A percentile compares a stretch with the other conserved stretches of the same genome.
These are phyloP conservation scores for Penicillium argentinense DNA, from an alignment of 495 filamentous ascomycete genomes.

Conservation along the genomic window DNA sequence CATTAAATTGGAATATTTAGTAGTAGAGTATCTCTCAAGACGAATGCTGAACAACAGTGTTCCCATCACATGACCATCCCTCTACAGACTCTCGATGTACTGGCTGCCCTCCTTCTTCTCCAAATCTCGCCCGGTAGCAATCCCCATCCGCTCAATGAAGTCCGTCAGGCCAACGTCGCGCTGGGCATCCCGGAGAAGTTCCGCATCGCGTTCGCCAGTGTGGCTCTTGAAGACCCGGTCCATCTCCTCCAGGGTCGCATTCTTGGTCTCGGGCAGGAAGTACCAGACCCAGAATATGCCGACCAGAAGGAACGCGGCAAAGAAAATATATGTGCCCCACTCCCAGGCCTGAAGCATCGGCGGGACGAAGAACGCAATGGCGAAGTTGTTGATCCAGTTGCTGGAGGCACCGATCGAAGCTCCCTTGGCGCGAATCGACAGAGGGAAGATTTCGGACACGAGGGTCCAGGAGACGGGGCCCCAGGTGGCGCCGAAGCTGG, in stretches of 20 bases:
- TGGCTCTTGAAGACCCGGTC: slow-evolving; percentile 46
- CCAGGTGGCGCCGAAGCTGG: slow-evolving; percentile 69
- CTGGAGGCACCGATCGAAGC: slow-evolving; percentile 41
- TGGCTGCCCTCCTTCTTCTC: slow-evolving; percentile 22
- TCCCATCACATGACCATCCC: too few species aligned
- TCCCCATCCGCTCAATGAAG: slow-evolving; percentile 24
- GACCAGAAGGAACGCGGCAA: slow-evolving; percentile 31
- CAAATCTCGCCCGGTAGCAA: slow-evolving; percentile 12
- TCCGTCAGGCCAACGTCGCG: slow-evolving; percentile 27
- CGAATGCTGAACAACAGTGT: too few species aligned
- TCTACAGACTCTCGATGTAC: slow-evolving; percentile 25
- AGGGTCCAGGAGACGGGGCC: slow-evolving; percentile 29
- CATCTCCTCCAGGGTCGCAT: slow-evolving; percentile 69
- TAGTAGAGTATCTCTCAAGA: not conserved
- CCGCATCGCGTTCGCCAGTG: slow-evolving; percentile 36
- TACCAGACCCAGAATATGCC: slow-evolving; percentile 46
- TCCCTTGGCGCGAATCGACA: slow-evolving; percentile 46
- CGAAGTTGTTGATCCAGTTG: slow-evolving; percentile 52
- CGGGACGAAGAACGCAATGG: slow-evolving; percentile 48
- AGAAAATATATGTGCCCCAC: slow-evolving; percentile 52
- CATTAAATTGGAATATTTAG: slow-evolving; percentile 1
- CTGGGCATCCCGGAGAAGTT: slow-evolving; percentile 28
- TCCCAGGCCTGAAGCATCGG: slow-evolving; percentile 46
- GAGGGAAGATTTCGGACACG: slow-evolving; percentile 42
- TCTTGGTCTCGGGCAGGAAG: slow-evolving; percentile 57